Base-by-base conservation (phyloP, 441 rosid genomes). In the Aquilaria agallochum region DNA sequence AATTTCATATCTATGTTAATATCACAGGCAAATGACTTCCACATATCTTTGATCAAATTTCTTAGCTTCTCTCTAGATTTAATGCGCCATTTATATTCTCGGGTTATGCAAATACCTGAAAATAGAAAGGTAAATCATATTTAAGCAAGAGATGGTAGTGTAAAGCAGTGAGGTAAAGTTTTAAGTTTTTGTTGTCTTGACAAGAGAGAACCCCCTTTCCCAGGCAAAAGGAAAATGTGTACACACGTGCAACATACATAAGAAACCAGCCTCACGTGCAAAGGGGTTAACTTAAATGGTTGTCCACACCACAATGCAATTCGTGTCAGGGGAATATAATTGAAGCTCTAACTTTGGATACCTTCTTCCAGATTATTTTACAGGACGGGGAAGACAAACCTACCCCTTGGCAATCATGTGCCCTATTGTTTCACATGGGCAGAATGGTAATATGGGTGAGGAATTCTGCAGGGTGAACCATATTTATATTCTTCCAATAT, bases 281-380 rank as follows among this genome's bases (percentile, higher is more conserved):
- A 68, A 74, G 79, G 67, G 42, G 8, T 36, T 68, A 46, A 78
- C 82, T 65, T 59, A 51, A 63, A 71, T 55, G 74, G 72, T 78
- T 75, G 84, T 79, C 84, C 75, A 72, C 68, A 77, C 66, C 75
- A 72, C 68, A 77, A 66, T 74, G 80, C 73, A 65, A 58, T 75
- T 68, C 66, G 52, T 76, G 80, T 75, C 84, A 68, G 83, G 53
- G 50, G 83, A 81, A 77, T 74, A 77, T 4, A 36, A 36, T 36
- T 70, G 78, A 79, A 66, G 66, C 75, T 67, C 40, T 61, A 68
- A 72, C 84, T 79, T 81, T 65, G 86, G 86, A 84, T 84, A 51
- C 89, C 83, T 33, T 73, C 63, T 64, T 60, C 53, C 36, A 32
- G 15, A 36, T 5, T 54, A 20, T 49, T 7, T 7, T 3, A 32